These are phyloP conservation scores for Tolypocladium album DNA, from an alignment of 2,329 filamentous ascomycete genomes.

Conservation along the genomic window DNA sequence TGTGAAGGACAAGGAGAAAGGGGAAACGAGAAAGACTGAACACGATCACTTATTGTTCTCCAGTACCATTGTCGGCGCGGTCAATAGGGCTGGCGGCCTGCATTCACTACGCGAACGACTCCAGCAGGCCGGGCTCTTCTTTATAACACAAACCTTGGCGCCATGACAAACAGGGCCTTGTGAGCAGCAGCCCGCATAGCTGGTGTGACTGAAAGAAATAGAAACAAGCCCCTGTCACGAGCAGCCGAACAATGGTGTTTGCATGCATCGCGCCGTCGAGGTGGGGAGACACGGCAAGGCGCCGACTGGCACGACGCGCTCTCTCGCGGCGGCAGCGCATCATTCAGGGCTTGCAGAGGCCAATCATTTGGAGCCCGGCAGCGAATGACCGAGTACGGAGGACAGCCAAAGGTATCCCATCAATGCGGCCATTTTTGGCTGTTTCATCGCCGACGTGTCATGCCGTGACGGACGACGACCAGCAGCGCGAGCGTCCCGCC, in stretches of 20 bases:
- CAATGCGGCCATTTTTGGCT: background rate
- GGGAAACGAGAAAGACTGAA: slow-evolving; percentile 3
- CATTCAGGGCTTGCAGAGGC: background rate
- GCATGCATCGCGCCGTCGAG: background rate
- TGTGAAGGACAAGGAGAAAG: slow-evolving; percentile 7
- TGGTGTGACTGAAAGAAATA: background rate
- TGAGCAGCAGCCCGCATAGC: background rate
- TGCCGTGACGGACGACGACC: background rate
- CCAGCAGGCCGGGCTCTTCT: background rate
- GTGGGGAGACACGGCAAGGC: background rate
- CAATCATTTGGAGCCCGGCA: background rate
- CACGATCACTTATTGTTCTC: background rate
- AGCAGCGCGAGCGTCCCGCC: background rate
- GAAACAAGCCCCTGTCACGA: background rate
- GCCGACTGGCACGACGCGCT: background rate
- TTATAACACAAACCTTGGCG: background rate
- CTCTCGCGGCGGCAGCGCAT: background rate
- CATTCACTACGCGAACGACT: background rate
- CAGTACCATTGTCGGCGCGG: slow-evolving; percentile 9
- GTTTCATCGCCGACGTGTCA: background rate
- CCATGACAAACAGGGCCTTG: background rate
- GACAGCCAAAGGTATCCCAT: background rate
- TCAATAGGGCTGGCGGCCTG: slow-evolving; percentile 5
- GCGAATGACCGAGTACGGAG: background rate
- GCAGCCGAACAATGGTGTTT: background rate